Percentiles rank a stretch among this genome's conserved stretches.
Evolutionary conservation across 2,329 filamentous ascomycete species (phyloP).

Genomic region (Zasmidium angulare): DNA sequence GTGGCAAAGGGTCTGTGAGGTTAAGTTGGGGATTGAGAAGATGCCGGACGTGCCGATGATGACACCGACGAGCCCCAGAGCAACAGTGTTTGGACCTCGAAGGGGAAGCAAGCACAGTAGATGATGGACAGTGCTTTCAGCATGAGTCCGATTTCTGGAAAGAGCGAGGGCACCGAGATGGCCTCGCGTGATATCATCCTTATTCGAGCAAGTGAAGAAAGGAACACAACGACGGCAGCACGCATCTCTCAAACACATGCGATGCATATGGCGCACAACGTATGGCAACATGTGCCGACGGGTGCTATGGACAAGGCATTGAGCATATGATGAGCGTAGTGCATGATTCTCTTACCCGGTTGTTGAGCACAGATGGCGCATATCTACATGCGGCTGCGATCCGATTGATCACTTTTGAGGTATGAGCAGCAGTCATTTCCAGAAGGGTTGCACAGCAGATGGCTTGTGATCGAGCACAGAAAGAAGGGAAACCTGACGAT

Average conservation of each 20-base stretch:
- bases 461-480: too few relatives aligned
- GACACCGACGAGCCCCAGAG: conserved; percentile 25
- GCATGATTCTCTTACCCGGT: neutral
- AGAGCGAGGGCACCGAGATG: neutral
- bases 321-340: neutral
- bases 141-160: neutral
- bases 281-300: neutral
- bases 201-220: neutral
- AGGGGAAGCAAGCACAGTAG: conserved; percentile 22
- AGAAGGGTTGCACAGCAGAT: neutral
- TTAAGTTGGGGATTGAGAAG: conserved; percentile 52
- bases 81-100: conserved; percentile 26
- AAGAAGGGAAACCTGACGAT: too few relatives aligned
- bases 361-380: too few relatives aligned
- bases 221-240: neutral
- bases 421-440: neutral
- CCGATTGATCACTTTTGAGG: neutral
- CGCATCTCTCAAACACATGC: neutral
- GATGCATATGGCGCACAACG: neutral
- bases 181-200: neutral
- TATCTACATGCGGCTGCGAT: neutral
- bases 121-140: neutral
- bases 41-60: conserved; percentile 97
- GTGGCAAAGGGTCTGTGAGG: conserved; percentile 79
- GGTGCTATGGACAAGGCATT: neutral